Evolutionary conservation across 345 rosid genomes (phyloP).

Genomic region (Pistacia integerrima): DNA sequence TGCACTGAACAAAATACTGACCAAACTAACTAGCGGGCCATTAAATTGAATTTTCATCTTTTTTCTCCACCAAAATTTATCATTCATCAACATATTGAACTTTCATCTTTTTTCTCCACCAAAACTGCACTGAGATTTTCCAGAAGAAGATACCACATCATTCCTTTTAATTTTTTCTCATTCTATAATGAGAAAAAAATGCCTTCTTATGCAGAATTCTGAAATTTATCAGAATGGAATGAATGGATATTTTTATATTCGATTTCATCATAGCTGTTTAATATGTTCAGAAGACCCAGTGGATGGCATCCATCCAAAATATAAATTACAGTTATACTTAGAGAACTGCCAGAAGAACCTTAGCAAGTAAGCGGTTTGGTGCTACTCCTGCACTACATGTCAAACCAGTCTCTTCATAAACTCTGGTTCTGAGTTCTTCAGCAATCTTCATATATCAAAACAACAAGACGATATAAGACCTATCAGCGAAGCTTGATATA

Average conservation of each 20-base stretch:
- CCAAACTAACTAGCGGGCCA: no score
- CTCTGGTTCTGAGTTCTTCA: constrained; percentile 71
- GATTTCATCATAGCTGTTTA: not conserved
- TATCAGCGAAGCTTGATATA: constrained; percentile 1
- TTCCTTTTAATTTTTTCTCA: not conserved
- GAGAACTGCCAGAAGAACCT: constrained; percentile 46
- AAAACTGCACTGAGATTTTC: not conserved
- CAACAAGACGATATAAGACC: constrained; percentile 7
- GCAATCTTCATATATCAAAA: constrained; percentile 62
- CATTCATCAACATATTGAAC: not conserved
- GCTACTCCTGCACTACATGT: constrained; percentile 98
- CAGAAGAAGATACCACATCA: no score
- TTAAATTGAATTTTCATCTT: no score
- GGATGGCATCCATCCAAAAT: not conserved
- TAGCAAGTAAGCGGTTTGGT: constrained; percentile 89
- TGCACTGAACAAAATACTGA: no score
- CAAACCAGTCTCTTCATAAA: constrained; percentile 76
- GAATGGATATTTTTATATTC: not conserved
- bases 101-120: not conserved
- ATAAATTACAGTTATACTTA: not conserved
- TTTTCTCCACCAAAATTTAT: not conserved
- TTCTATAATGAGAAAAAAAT: not conserved
- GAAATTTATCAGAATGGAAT: not conserved
- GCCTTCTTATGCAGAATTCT: not conserved
- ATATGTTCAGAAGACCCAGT: not conserved